These are phyloP conservation scores for Rhizoclosmatium globosum DNA, from an alignment of 192 early-diverging fungal genomes.

Conservation along the genomic window DNA sequence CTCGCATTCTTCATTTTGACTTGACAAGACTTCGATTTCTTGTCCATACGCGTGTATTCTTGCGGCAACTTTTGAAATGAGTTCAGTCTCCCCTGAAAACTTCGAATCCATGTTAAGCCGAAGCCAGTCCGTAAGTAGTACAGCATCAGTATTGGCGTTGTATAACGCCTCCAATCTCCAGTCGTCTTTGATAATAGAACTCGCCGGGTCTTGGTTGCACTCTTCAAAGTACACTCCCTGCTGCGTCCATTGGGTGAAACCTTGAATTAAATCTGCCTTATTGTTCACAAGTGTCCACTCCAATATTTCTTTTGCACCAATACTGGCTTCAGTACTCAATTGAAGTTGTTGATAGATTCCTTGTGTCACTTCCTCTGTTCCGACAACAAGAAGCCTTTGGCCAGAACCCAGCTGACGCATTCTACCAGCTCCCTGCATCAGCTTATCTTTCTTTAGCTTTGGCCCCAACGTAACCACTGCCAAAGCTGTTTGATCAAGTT, in stretches of 20 bases:
- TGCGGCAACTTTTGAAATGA: background rate
- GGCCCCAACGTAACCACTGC: conserved; percentile 21
- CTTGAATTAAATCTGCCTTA: conserved; percentile 3
- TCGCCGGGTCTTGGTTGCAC: conserved; percentile 6
- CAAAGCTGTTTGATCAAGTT: background rate
- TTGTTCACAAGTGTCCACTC: conserved; percentile 9
- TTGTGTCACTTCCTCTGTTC: background rate
- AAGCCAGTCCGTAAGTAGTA: background rate
- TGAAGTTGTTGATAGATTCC: background rate
- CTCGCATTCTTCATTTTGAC: conserved; percentile 11
- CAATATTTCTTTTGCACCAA: background rate
- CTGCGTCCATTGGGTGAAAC: conserved; percentile 13
- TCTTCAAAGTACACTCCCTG: conserved; percentile 12
- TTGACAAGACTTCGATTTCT: conserved; percentile 9
- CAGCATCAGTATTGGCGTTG: background rate
- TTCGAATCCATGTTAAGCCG: background rate
- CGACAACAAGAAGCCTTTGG: conserved; percentile 1
- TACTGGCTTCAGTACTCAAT: background rate
- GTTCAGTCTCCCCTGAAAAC: background rate
- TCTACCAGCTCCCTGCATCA: conserved; percentile 38
- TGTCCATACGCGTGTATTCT: background rate
- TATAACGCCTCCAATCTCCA: conserved; percentile 1
- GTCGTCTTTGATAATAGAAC: background rate
- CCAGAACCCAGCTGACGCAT: conserved; percentile 7
- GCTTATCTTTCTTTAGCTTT: conserved; percentile 17